Percentiles rank a stretch among this genome's conserved stretches.
Conservation (phyloP, 2,329 filamentous ascomycete species). For the Metarhizium brunneum region DNA sequence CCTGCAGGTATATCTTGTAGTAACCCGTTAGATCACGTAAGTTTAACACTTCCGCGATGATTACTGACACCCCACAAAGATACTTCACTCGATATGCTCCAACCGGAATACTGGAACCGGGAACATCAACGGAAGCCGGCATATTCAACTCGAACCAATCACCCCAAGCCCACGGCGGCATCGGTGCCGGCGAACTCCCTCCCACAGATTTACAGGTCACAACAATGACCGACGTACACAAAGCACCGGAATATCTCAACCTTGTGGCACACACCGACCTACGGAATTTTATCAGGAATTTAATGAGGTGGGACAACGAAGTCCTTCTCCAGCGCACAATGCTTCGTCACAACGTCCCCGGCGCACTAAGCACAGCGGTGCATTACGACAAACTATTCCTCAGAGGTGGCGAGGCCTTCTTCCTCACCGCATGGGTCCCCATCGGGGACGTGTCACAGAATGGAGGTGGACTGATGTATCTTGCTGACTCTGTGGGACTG, state of each 20-base stretch:
- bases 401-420: conserved; percentile 40
- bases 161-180: background rate
- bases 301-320: conserved; percentile 16
- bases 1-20: background rate
- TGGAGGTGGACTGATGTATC: conserved; percentile 28
- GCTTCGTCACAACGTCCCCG: conserved; percentile 15
- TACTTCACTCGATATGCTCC: conserved; percentile 1
- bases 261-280: conserved; percentile 1
- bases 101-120: conserved; percentile 2
- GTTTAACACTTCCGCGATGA: background rate
- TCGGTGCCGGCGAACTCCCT: conserved; percentile 1
- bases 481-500: background rate
- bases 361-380: conserved; percentile 33
- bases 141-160: conserved; percentile 2
- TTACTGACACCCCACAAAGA: background rate
- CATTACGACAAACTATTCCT: conserved; percentile 51
- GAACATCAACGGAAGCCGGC: conserved; percentile 1
- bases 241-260: conserved; percentile 3
- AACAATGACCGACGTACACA: conserved; percentile 3
- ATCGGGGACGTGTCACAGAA: conserved; percentile 31
- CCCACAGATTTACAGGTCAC: background rate
- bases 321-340: conserved; percentile 22
- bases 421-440: conserved; percentile 45
- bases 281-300: background rate
- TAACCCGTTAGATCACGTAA: background rate